phyloP scores from a whole-genome alignment of 2,329 filamentous ascomycete genomes.

The Decorospora gaudefroyi region DNA sequence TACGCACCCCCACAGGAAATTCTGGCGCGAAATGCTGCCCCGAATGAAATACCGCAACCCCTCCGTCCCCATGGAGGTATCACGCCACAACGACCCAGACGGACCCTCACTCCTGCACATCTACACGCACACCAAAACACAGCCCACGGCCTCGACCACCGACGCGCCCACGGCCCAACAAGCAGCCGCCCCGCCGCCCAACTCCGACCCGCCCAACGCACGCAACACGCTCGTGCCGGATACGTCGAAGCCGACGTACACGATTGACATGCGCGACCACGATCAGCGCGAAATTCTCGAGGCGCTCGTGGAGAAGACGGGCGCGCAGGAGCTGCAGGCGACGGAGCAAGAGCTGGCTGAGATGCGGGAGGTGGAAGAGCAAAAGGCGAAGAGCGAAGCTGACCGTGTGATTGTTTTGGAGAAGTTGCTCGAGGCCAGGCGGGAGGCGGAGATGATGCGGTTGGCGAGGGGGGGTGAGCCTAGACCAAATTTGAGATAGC shows the following conservation, averaged over 20 bases:
- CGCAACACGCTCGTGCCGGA: conserved; percentile 36
- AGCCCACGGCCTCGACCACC: conserved; percentile 17
- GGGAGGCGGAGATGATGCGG: conserved; percentile 63
- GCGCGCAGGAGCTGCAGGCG: conserved; percentile 61
- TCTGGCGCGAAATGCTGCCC: conserved; percentile 82
- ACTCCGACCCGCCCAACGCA: conserved; percentile 25
- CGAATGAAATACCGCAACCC: conserved; percentile 96
- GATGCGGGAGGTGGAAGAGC: conserved; percentile 62
- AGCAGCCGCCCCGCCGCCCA: conserved; percentile 22
- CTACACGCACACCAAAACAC: conserved; percentile 37
- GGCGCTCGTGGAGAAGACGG: conserved; percentile 65
- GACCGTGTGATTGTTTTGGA: conserved; percentile 61
- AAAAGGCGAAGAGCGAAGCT: conserved; percentile 55
- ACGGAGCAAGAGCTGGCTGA: conserved; percentile 64
- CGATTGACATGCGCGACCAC: conserved; percentile 64
- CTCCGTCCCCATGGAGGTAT: conserved; percentile 77
- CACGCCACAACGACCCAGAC: conserved; percentile 61
- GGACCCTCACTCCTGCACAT: conserved; percentile 41
- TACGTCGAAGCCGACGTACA: conserved; percentile 48
- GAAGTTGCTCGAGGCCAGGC: conserved; percentile 61
- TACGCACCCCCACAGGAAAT: conserved; percentile 64
- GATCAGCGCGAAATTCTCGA: conserved; percentile 65
- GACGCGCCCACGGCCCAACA: conserved; percentile 21
- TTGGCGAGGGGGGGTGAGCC: conserved; percentile 61
- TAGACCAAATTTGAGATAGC: too few species aligned